A percentile compares a stretch with the other conserved stretches of the same genome.
Conservation (phyloP, 73 alveolate species). For the Paramecium pentaurelia region DNA sequence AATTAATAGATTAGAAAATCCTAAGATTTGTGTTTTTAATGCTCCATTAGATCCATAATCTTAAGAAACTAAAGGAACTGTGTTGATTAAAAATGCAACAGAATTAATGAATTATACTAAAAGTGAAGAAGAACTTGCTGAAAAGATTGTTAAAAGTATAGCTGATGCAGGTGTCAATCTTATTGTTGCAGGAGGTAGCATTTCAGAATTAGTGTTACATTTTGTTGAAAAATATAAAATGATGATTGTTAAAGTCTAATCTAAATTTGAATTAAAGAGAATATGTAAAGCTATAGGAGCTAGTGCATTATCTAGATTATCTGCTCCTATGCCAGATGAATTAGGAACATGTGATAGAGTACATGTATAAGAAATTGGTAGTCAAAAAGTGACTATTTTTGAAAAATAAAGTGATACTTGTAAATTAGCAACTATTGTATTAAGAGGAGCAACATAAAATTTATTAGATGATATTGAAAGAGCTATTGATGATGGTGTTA, state of each 20-base stretch:
- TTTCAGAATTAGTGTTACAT: slow-evolving; percentile 92
- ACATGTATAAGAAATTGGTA: slow-evolving; percentile 87
- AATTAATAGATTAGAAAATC: slow-evolving; percentile 83
- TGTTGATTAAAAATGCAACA: slow-evolving; percentile 92
- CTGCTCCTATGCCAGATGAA: slow-evolving; percentile 97
- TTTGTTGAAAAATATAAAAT: slow-evolving; percentile 95
- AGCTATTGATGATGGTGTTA: slow-evolving; percentile 96
- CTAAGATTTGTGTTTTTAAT: slow-evolving; percentile 95
- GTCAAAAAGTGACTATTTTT: slow-evolving; percentile 83
- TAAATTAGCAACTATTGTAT: slow-evolving; percentile 76
- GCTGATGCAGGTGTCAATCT: slow-evolving; percentile 97
- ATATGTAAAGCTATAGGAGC: slow-evolving; percentile 95
- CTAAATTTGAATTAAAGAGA: slow-evolving; percentile 96
- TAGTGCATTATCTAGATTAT: slow-evolving; percentile 88
- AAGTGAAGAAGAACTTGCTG: slow-evolving; percentile 95
- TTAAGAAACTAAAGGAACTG: slow-evolving; percentile 98
- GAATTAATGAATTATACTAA: slow-evolving; percentile 95
- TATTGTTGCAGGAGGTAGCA: slow-evolving; percentile 94
- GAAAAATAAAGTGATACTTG: slow-evolving; percentile 72
- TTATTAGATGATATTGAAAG: slow-evolving; percentile 97
- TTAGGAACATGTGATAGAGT: slow-evolving; percentile 95
- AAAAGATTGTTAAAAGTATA: slow-evolving; percentile 81
- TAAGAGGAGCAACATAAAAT: slow-evolving; percentile 95
- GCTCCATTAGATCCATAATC: slow-evolving; percentile 92
- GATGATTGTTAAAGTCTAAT: slow-evolving; percentile 89